These are phyloP conservation scores for Trametes gibbosa DNA, from an alignment of 768 basidiomycete genomes.

Conservation along the genomic window DNA sequence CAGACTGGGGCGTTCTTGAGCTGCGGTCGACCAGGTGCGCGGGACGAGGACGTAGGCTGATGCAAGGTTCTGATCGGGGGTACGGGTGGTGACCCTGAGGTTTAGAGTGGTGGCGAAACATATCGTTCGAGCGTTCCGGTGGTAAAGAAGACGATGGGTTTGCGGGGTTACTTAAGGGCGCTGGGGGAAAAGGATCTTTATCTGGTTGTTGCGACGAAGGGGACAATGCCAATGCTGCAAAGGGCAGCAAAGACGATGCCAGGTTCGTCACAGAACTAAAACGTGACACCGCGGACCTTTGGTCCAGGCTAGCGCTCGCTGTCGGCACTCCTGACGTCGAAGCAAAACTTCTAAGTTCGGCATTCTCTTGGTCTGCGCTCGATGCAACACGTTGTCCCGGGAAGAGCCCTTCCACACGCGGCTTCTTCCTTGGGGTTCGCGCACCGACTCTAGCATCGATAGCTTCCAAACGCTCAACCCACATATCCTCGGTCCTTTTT, in stretches of 20 bases:
- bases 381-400: neutral
- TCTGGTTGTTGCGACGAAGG: neutral
- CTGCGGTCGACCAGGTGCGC: too few relatives aligned
- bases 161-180: neutral
- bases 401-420: neutral
- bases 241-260: neutral
- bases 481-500: constrained; percentile 37
- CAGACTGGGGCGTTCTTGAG: neutral
- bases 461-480: constrained; percentile 41
- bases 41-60: too few relatives aligned
- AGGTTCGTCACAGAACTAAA: constrained; percentile 26
- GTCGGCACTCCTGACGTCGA: neutral
- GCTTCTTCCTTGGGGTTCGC: constrained; percentile 4
- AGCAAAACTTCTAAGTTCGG: neutral
- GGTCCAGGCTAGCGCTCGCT: neutral
- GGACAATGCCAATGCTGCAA: neutral
- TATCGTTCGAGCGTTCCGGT: neutral
- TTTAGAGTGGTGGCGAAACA: too few relatives aligned
- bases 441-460: constrained; percentile 23
- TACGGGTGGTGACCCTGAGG: too few relatives aligned
- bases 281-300: constrained; percentile 4
- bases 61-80: too few relatives aligned
- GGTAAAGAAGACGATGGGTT: neutral
- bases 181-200: neutral
- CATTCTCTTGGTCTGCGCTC: neutral